Base-by-base conservation (phyloP, 1,139 yeast genomes). In the Nakaseomyces uthaithaninus region DNA sequence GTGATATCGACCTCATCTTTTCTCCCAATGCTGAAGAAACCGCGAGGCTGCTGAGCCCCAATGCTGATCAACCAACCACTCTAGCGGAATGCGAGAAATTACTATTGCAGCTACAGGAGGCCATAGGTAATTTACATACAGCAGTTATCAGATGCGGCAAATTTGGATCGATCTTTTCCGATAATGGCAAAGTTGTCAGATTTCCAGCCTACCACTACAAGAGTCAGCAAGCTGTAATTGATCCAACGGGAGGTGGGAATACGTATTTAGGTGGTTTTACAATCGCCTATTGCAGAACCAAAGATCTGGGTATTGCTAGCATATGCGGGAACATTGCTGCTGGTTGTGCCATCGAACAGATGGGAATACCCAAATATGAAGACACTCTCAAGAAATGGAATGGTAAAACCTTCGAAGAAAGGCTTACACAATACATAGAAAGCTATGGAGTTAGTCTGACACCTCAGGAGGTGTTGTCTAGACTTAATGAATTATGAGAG, bases 241-340 rank as follows among this genome's bases (percentile, higher is more conserved):
- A 89, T 58, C 95, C 94, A 0, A 89, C 96, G 0, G 97, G 97
- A 0, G 95, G 94, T 3, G 97, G 97, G 0, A 89, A 89, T 57
- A 70, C 93, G 0, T 87, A 81, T 59, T 75, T 91, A 44, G 96
- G 96, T 1, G 94, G 81, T 0, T 76, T 84, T 52, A 71, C 80
- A 10, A 67, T 80, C 4, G 93, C 80, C 0, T 74, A 71, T 46
- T 62, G 65, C 1, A 54, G 78, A 33, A 65, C 73, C 24, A 67
- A 71, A 0, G 74, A 81, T 55, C 66, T 82, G 66, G 54, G 61
- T 0, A 54, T 66, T 2, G 86, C 80, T 1, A 78, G 80, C 2
- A 64, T 81, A 0, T 75, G 75, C 53, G 96, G 89, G 0, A 82
- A 76, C 45, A 65, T 87, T 3, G 86, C 82, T 0, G 85, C 95